Percentiles rank a stretch among this genome's conserved stretches.
Conservation (phyloP, 352 stramenopile genomes). For the Sclerospora graminicola region DNA sequence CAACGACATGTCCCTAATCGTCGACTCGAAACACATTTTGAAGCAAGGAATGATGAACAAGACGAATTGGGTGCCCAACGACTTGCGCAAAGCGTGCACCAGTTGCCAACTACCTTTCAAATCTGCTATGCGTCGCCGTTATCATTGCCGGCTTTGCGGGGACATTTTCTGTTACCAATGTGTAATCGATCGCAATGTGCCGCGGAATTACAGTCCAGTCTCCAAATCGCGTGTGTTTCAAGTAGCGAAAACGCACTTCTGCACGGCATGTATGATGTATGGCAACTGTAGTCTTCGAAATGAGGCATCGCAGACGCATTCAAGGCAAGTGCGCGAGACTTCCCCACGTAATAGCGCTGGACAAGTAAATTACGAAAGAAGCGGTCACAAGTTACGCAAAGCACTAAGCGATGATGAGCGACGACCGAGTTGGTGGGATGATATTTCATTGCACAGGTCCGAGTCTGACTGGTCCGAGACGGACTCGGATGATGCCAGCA, state of each 20-base stretch:
- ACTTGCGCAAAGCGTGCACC: conserved; percentile 35
- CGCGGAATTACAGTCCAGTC: conserved; percentile 7
- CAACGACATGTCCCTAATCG: conserved; percentile 42
- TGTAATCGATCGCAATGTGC: conserved; percentile 39
- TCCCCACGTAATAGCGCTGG: conserved; percentile 2
- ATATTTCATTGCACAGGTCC: conserved; percentile 13
- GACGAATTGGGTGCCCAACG: conserved; percentile 46
- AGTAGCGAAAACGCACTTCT: conserved; percentile 49
- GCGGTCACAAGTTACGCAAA: conserved; percentile 5
- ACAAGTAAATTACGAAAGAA: conserved; percentile 3
- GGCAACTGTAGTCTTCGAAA: conserved; percentile 22
- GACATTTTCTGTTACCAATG: conserved; percentile 72
- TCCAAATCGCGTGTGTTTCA: conserved; percentile 37
- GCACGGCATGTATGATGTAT: conserved; percentile 47
- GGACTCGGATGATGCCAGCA: conserved; percentile 27
- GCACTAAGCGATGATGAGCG: conserved; percentile 4
- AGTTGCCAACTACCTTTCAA: conserved; percentile 54
- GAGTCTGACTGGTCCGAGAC: conserved; percentile 35
- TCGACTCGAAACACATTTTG: conserved; percentile 56
- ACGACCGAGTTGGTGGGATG: conserved; percentile 17
- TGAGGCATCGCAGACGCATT: conserved; percentile 2
- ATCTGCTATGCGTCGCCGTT: conserved; percentile 40
- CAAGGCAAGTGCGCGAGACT: neutral
- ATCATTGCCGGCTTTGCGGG: conserved; percentile 68
- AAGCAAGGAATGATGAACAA: conserved; percentile 40